These are phyloP conservation scores for Raphanus sativus DNA, from an alignment of 345 rosid genomes.

Conservation along the genomic window DNA sequence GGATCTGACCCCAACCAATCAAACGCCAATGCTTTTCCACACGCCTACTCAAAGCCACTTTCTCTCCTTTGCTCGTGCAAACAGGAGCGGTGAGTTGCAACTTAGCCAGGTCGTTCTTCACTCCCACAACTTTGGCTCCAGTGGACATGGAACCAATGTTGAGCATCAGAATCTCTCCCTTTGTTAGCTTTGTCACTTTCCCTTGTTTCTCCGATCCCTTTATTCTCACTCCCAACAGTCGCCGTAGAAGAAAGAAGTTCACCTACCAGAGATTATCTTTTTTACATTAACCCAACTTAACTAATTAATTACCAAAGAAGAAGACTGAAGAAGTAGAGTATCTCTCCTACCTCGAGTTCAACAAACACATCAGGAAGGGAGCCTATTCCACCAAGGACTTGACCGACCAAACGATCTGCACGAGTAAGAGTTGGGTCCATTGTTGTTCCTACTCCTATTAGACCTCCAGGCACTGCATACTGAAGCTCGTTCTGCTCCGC, in stretches of 20 bases:
- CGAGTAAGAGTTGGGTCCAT: slow-evolving; percentile 98
- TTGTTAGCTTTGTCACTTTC: slow-evolving; percentile 83
- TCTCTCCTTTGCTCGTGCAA: slow-evolving; percentile 91
- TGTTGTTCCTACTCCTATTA: slow-evolving; percentile 95
- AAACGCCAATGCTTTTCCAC: slow-evolving; percentile 98
- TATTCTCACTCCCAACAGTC: slow-evolving; percentile 91
- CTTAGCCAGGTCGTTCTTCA: slow-evolving; percentile 86
- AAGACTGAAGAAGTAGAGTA: no score
- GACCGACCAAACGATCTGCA: slow-evolving; percentile 95
- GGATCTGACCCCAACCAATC: slow-evolving; percentile 97
- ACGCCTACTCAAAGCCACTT: slow-evolving; percentile 75
- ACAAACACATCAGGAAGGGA: slow-evolving; percentile 91
- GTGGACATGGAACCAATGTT: slow-evolving; percentile 96
- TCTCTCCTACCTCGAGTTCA: slow-evolving; percentile 62
- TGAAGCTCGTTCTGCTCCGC: slow-evolving; percentile 97
- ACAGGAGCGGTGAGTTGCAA: slow-evolving; percentile 86
- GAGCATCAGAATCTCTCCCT: slow-evolving; percentile 90
- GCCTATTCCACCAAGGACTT: slow-evolving; percentile 92
- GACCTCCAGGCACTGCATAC: slow-evolving; percentile 98
- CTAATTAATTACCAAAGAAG: no score
- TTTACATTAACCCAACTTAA: not conserved
- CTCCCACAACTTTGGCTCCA: slow-evolving; percentile 85
- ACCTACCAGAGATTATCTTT: slow-evolving; percentile 45
- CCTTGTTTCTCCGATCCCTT: slow-evolving; percentile 94
- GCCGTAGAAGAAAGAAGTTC: slow-evolving; percentile 80